Evolutionary conservation across 2,329 filamentous ascomycete genomes (phyloP), one percentile per base, ranked within the genome.

Genomic region (Metarhizium sp.): DNA sequence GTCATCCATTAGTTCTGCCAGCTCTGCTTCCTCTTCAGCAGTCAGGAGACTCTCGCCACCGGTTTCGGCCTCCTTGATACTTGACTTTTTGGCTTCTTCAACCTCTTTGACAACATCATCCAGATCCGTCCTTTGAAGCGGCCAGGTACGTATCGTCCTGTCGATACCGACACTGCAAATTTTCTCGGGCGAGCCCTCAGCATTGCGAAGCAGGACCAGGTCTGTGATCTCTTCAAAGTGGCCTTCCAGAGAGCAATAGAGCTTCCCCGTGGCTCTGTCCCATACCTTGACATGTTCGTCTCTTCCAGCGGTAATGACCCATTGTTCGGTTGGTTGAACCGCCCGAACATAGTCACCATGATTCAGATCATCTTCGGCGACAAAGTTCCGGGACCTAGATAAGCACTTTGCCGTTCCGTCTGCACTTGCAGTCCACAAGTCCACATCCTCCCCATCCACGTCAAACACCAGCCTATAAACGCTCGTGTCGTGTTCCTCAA

Each of bases 221-320:
- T 86, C 90, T 1, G 90, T 96, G 14, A 99, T 86, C 70, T 97
- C 94, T 66, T 99, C 91, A 66, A 84, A 97, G 72, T 99, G 94
- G 0, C 94, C 94, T 42, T 82, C 79, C 58, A 92, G 85, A 7
- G 80, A 80, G 68, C 88, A 88, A 65, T 87, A 80, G 36, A 95
- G 74, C 67, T 86, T 84, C 4, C 89, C 90, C 8, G 83, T 86
- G 58, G 83, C 67, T 50, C 80, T 73, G 68, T 96, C 87, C 92
- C 92, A 99, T 8, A 97, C 80, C 63, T 95, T 88, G 57, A 99
- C 78, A 63, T 96, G 84, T 71, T 99, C 94, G 65, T 96, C 90
- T 61, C 94, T 79, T 56, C 94, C 95, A 2, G 88, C 92, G 1
- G 94, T 96, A 46, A 95, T 72, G 13, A 94, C 82, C 85, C 89